phyloP scores from a whole-genome alignment of 2,329 filamentous ascomycete genomes.

The Triangularia setosa region DNA sequence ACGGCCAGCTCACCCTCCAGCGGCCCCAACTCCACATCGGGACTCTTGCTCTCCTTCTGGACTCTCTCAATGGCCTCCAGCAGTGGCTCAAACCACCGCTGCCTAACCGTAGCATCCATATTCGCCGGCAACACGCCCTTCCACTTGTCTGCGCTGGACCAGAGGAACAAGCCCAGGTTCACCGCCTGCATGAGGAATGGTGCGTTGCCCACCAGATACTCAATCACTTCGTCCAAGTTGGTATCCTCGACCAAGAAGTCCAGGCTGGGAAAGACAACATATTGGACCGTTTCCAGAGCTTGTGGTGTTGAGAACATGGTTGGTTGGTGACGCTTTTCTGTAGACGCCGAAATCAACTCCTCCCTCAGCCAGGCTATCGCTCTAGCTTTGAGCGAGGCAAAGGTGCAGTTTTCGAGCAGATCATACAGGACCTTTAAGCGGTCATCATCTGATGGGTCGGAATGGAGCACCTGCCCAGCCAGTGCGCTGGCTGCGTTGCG shows the following conservation, averaged over 20 bases:
- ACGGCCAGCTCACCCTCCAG: constrained; percentile 22
- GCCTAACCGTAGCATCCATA: constrained; percentile 55
- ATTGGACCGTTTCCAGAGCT: constrained; percentile 57
- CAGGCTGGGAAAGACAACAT: constrained; percentile 57
- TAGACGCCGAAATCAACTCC: constrained; percentile 49
- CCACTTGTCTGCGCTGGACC: constrained; percentile 31
- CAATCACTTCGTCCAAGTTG: constrained; percentile 39
- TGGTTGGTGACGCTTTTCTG: constrained; percentile 28
- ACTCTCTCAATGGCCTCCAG: constrained; percentile 36
- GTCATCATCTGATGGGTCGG: constrained; percentile 55
- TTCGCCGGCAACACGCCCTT: constrained; percentile 49
- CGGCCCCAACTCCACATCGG: constrained; percentile 8
- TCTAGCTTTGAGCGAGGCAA: constrained; percentile 57
- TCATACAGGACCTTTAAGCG: constrained; percentile 61
- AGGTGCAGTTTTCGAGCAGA: constrained; percentile 62
- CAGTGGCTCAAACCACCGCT: constrained; percentile 56
- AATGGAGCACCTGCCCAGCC: constrained; percentile 53
- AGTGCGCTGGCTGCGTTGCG: constrained; percentile 53
- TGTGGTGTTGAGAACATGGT: constrained; percentile 49
- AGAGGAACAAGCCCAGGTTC: constrained; percentile 58
- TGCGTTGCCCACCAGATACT: constrained; percentile 50
- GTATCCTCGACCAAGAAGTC: constrained; percentile 42
- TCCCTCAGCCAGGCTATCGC: constrained; percentile 62
- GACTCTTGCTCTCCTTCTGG: neutral
- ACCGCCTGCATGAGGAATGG: constrained; percentile 56